Conservation (phyloP, 1,284 basidiomycete species). For the Cryptococcus neoformans region DNA sequence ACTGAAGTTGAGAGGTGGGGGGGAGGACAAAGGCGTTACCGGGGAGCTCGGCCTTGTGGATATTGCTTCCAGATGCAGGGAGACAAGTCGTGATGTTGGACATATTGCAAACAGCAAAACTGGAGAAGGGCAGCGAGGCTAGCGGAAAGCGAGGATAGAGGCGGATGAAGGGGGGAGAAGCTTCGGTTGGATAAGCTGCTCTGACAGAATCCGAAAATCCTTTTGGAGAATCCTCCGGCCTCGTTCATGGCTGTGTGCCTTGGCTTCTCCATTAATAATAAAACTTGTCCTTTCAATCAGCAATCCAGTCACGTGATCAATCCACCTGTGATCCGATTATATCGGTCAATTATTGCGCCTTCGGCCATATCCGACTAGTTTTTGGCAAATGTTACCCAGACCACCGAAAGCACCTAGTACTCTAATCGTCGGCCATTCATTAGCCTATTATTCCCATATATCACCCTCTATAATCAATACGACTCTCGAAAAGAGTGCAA, state of each 20-base stretch:
- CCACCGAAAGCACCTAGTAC: too few species aligned
- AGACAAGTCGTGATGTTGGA: conserved; percentile 23
- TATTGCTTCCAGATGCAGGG: conserved; percentile 34
- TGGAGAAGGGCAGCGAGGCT: not conserved
- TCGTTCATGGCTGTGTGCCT: not conserved
- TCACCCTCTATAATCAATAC: too few species aligned
- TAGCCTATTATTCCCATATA: too few species aligned
- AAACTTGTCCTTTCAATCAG: not conserved
- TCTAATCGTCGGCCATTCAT: too few species aligned
- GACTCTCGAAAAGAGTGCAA: too few species aligned
- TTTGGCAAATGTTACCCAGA: too few species aligned
- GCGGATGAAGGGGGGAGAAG: not conserved
- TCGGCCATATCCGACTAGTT: too few species aligned
- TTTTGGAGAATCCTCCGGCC: too few species aligned
- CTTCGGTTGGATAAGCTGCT: not conserved
- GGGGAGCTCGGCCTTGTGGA: conserved; percentile 34
- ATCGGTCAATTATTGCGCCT: too few species aligned
- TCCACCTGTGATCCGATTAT: too few species aligned
- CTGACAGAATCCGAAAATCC: too few species aligned
- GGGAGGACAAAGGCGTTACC: conserved; percentile 45
- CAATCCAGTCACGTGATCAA: not conserved
- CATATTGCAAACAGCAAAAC: not conserved
- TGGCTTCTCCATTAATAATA: not conserved
- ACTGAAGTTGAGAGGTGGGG: conserved; percentile 83
- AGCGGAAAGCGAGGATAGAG: not conserved